phyloP scores from a whole-genome alignment of 208 protist species.

The Acanthamoeba lenticulata region DNA sequence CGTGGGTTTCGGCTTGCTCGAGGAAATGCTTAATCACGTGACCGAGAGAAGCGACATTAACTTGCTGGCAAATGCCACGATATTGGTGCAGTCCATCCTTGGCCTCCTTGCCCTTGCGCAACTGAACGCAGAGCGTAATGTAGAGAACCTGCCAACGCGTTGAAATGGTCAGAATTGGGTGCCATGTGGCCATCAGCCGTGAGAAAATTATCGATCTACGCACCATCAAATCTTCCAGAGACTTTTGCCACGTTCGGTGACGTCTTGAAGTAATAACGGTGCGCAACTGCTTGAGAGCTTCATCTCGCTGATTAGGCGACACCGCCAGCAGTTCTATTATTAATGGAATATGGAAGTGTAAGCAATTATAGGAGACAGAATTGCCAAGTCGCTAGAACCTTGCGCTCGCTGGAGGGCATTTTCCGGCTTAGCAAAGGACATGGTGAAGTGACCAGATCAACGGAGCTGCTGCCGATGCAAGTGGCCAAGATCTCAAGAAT shows the following conservation, averaged over 20 bases:
- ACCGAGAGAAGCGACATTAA: conserved; percentile 83
- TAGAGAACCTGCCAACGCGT: conserved; percentile 49
- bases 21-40: conserved; percentile 83
- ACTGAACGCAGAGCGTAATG: conserved; percentile 84
- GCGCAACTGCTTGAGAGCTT: conserved; percentile 56
- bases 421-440: conserved; percentile 64
- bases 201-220: not conserved
- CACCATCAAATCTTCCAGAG: conserved; percentile 56
- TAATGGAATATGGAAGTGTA: not conserved
- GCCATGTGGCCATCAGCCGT: no score
- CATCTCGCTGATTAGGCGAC: conserved; percentile 54
- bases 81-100: conserved; percentile 90
- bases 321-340: conserved; percentile 46
- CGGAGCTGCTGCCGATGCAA: not conserved
- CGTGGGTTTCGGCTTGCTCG: conserved; percentile 73
- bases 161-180: not conserved
- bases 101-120: conserved; percentile 65
- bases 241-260: conserved; percentile 65
- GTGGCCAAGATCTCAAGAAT: not conserved
- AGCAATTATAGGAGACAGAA: not conserved
- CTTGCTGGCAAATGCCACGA: conserved; percentile 80
- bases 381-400: conserved; percentile 13
- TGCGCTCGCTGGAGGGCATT: conserved; percentile 69
- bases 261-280: conserved; percentile 62
- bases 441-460: not conserved